Evolutionary conservation across 1,139 yeast genomes (phyloP).

Genomic region (Meyerozyma guilliermondii): DNA sequence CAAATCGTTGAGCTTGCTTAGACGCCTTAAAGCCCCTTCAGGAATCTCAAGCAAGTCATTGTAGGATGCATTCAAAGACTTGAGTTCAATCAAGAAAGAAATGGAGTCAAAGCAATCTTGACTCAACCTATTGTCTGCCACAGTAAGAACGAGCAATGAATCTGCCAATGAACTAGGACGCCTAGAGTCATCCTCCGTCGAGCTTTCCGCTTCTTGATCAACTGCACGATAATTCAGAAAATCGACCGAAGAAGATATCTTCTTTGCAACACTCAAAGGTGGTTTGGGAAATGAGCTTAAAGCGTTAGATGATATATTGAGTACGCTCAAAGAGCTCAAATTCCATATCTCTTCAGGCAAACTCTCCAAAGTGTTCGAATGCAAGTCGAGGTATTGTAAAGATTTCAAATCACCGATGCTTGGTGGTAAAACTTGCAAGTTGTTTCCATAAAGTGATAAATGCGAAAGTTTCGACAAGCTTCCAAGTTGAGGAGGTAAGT

Average conservation of each 20-base stretch:
- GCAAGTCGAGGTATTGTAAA: slow-evolving; percentile 72
- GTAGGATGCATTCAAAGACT: slow-evolving; percentile 70
- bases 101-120: slow-evolving; percentile 75
- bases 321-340: slow-evolving; percentile 48
- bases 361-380: slow-evolving; percentile 73
- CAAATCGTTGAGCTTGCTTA: slow-evolving; percentile 58
- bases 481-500: slow-evolving; percentile 69
- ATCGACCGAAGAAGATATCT: slow-evolving; percentile 30
- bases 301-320: slow-evolving; percentile 80
- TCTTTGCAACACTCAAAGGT: slow-evolving; percentile 32
- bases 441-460: slow-evolving; percentile 71
- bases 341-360: slow-evolving; percentile 70
- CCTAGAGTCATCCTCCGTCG: slow-evolving; percentile 4
- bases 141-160: slow-evolving; percentile 52
- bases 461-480: slow-evolving; percentile 53
- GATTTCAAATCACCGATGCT: slow-evolving; percentile 57
- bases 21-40: slow-evolving; percentile 57
- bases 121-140: slow-evolving; percentile 79
- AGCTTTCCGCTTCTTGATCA: slow-evolving; percentile 2
- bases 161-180: slow-evolving; percentile 37
- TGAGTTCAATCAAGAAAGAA: slow-evolving; percentile 54
- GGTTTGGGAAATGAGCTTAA: slow-evolving; percentile 64
- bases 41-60: slow-evolving; percentile 84
- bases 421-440: slow-evolving; percentile 67
- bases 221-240: slow-evolving; percentile 10